Base-by-base conservation (phyloP, 169 alveolate genomes). In the Eimeria tenella region DNA sequence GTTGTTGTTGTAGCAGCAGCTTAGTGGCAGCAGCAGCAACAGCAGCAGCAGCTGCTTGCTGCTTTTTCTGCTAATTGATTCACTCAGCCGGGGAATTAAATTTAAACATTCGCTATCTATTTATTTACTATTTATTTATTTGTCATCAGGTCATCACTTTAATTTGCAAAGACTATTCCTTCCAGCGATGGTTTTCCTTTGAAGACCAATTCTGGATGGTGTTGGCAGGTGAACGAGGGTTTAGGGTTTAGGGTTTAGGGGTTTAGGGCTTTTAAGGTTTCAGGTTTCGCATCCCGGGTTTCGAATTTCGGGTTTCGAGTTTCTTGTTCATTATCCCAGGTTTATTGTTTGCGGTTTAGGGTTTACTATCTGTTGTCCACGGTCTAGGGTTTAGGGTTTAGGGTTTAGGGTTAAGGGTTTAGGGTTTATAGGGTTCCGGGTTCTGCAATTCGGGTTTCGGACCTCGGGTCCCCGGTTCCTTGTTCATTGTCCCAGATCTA, bases 191-290 rank as follows among this genome's bases (percentile, higher is more conserved):
- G 87, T 87, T 87, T 25, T 55, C 93, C 31, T 87, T 65, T 52
- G 86, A 55, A 23, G 93, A 87, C 55, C 60, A 71, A 55, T 87
- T 87, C 56, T 65, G 75, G 23, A 71, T 87, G 52, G 77, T 87
- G 86, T 58, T 87, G 5, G 86, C 93, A 53, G 93, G 93, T 74
- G 42, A 31, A 31, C 31, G 56, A 86, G 4, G 68, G 31, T 49
- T 53, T 50, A 73, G 73, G 50, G 73, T 73, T 73, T 73, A 73
- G 84, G 62, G 21, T 86, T 19, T 70, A 74, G 65, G 68, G 50
- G 68, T n/a, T 84, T 62, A 21, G 7, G 77, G 10, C 1, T 58
- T 58, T 11, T 98, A 99, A n/a, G 96, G 99, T 9, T 87, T 98
- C 62, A 99, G 98, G 73, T 63, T 23, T 63, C 9, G 15, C 9